phyloP scores from a whole-genome alignment of 352 stramenopile species.

The Pythium rhizo-oryzae region DNA sequence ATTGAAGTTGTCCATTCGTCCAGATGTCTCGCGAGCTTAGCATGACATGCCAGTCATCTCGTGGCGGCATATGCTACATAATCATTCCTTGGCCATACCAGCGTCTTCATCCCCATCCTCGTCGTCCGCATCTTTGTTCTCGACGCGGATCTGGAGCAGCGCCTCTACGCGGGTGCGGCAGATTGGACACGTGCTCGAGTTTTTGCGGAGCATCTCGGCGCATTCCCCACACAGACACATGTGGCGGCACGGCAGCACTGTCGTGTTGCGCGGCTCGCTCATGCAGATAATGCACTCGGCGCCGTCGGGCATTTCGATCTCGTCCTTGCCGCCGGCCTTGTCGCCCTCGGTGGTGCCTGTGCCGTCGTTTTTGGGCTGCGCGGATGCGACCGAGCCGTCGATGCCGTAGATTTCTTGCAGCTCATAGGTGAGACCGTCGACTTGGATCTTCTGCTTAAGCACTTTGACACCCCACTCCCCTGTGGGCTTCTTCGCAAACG shows the following conservation, averaged over 20 bases:
- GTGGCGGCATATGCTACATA: background rate
- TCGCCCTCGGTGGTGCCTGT: conserved; percentile 1
- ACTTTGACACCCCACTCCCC: conserved; percentile 66
- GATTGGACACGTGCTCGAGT: conserved; percentile 79
- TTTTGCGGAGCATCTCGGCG: conserved; percentile 70
- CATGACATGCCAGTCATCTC: background rate
- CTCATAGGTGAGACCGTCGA: conserved; percentile 79
- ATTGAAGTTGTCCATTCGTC: conserved; percentile 18
- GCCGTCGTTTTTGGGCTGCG: conserved; percentile 37
- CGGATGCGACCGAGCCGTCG: conserved; percentile 59
- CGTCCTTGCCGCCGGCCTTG: conserved; percentile 30
- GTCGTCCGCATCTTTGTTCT: conserved; percentile 40
- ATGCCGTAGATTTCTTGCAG: conserved; percentile 90
- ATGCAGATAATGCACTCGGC: conserved; percentile 90
- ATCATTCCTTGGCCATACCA: conserved; percentile 8
- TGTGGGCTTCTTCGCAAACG: conserved; percentile 54
- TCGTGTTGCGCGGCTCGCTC: conserved; percentile 80
- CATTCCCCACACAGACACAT: conserved; percentile 88
- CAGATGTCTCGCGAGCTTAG: conserved; percentile 3
- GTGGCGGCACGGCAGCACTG: conserved; percentile 82
- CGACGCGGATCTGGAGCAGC: conserved; percentile 79
- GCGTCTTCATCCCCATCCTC: conserved; percentile 20
- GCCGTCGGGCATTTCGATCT: conserved; percentile 74
- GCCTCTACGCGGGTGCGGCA: conserved; percentile 76
- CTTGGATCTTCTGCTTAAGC: conserved; percentile 84